Percentiles rank a stretch among this genome's conserved stretches.
phyloP scores from a whole-genome alignment of 129 eudicot genomes.

The Smallanthus sonchifolius region DNA sequence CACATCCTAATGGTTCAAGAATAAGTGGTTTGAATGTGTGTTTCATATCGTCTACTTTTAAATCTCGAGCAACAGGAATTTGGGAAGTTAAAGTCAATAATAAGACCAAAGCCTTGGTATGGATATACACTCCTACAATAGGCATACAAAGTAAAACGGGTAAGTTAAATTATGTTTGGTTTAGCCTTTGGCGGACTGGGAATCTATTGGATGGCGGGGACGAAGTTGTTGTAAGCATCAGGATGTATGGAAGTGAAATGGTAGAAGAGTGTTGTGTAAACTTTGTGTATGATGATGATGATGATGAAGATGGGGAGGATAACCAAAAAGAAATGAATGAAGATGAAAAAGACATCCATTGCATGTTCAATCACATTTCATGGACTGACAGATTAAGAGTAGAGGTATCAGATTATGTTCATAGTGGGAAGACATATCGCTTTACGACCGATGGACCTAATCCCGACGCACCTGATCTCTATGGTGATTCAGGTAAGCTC shows the following conservation, averaged over 20 bases:
- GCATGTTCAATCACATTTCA: not conserved
- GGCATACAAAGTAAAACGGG: not conserved
- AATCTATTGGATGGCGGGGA: not conserved
- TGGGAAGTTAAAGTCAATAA: not conserved
- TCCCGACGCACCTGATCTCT: not conserved
- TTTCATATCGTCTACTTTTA: not conserved
- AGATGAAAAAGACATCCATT: not conserved
- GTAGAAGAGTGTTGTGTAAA: not conserved
- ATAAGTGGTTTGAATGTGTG: not conserved
- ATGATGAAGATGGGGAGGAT: not conserved
- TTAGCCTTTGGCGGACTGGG: not conserved
- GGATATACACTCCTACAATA: not conserved
- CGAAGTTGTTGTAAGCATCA: not conserved
- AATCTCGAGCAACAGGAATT: not conserved
- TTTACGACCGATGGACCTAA: not conserved
- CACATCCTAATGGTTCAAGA: not conserved
- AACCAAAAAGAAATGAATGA: not conserved
- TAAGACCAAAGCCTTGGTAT: not conserved
- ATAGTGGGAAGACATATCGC: not conserved
- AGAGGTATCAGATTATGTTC: constrained; percentile 9
- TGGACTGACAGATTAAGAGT: not conserved
- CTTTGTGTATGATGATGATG: not conserved
- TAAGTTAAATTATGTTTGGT: not conserved
- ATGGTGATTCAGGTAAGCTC: not conserved
- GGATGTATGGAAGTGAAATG: no score